Percentiles rank a stretch among this genome's conserved stretches.
Evolutionary conservation across 1,139 yeast genomes (phyloP).

Genomic region (Hemisphaericaspora subhashii): DNA sequence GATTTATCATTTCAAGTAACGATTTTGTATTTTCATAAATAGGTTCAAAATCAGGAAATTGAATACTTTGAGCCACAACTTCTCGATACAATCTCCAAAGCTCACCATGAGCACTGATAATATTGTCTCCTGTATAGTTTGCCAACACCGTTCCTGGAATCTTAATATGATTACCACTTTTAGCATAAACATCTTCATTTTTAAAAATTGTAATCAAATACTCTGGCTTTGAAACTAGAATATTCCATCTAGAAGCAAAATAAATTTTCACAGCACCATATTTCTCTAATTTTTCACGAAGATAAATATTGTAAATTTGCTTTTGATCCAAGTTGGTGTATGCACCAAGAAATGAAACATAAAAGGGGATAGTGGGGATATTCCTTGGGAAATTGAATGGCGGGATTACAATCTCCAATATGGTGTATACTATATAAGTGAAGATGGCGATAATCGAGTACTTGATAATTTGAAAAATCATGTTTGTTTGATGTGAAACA

Average conservation of each 20-base stretch:
- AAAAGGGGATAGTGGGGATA: slow-evolving; percentile 64
- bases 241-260: slow-evolving; percentile 66
- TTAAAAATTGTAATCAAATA: slow-evolving; percentile 47
- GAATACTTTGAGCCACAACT: slow-evolving; percentile 49
- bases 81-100: slow-evolving; percentile 54
- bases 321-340: slow-evolving; percentile 49
- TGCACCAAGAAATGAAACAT: slow-evolving; percentile 53
- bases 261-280: slow-evolving; percentile 62
- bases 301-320: slow-evolving; percentile 43
- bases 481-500: not conserved
- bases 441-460: slow-evolving; percentile 6
- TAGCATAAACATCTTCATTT: slow-evolving; percentile 51
- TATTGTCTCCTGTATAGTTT: slow-evolving; percentile 60
- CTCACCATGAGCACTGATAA: slow-evolving; percentile 59
- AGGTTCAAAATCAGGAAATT: slow-evolving; percentile 44
- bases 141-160: slow-evolving; percentile 59
- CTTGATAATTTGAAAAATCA: slow-evolving; percentile 7
- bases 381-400: slow-evolving; percentile 35
- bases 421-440: slow-evolving; percentile 10
- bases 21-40: slow-evolving; percentile 34
- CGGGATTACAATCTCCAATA: slow-evolving; percentile 24
- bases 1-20: slow-evolving; percentile 19
- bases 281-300: slow-evolving; percentile 40
- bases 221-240: slow-evolving; percentile 52
- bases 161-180: slow-evolving; percentile 61